A percentile compares a stretch with the other conserved stretches of the same genome.
phyloP scores from a whole-genome alignment of 768 basidiomycete species.

The Trametes cubensis region DNA sequence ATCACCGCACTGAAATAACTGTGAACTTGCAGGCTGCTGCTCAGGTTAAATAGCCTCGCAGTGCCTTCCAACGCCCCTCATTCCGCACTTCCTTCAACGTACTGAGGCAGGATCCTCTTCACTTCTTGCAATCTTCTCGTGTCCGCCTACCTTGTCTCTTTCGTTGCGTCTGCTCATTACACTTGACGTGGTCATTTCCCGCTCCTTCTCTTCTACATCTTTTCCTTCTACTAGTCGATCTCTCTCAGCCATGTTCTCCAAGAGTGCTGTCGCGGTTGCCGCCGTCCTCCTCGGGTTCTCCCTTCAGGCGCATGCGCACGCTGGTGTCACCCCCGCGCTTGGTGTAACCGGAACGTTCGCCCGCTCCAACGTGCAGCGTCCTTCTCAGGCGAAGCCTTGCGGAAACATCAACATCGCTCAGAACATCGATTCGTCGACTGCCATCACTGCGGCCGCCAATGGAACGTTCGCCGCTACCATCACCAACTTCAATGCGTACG shows the following conservation, averaged over 20 bases:
- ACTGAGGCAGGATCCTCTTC: conserved; percentile 24
- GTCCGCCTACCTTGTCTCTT: neutral
- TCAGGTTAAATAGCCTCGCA: neutral
- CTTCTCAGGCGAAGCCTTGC: conserved; percentile 40
- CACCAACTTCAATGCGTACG: conserved; percentile 53
- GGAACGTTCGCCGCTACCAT: conserved; percentile 45
- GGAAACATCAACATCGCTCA: conserved; percentile 46
- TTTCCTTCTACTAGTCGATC: neutral
- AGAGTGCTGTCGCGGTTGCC: conserved; percentile 30
- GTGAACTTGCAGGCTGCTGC: too few relatives aligned
- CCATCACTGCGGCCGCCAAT: conserved; percentile 35
- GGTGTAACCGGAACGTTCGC: conserved; percentile 33
- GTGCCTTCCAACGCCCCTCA: neutral
- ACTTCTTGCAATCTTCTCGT: conserved; percentile 9
- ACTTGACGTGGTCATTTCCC: conserved; percentile 1
- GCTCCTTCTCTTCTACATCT: neutral
- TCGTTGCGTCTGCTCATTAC: neutral
- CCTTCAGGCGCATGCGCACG: conserved; percentile 45
- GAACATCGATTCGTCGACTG: conserved; percentile 40
- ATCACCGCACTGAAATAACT: too few relatives aligned
- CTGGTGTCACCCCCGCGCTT: conserved; percentile 47
- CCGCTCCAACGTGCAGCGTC: conserved; percentile 37
- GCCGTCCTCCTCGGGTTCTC: conserved; percentile 38
- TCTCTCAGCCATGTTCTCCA: conserved; percentile 32
- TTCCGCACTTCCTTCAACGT: conserved; percentile 14